A percentile compares a stretch with the other conserved stretches of the same genome.
Conservation (phyloP, 495 filamentous ascomycete species). For the Pseudomonodictys pantanalensis region DNA sequence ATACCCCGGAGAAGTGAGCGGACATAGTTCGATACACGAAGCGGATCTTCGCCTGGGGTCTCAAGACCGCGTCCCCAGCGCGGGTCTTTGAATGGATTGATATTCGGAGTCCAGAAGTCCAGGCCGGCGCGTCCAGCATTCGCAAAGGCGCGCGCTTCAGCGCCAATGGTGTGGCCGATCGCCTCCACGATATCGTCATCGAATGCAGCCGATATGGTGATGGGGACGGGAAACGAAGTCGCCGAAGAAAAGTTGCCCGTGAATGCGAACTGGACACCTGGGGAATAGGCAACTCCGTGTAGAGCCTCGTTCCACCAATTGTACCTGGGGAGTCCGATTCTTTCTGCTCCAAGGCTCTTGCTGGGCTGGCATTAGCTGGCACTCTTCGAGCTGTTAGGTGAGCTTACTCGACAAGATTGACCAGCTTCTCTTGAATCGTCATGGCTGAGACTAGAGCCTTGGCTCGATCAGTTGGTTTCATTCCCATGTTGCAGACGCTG, state of each 20-base stretch:
- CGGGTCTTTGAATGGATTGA: conserved; percentile 42
- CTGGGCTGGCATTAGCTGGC: conserved; percentile 18
- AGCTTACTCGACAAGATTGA: conserved; percentile 22
- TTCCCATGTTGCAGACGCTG: not conserved
- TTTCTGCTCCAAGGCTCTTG: conserved; percentile 35
- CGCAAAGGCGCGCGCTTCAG: conserved; percentile 31
- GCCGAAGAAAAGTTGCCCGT: conserved; percentile 48
- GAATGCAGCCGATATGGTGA: conserved; percentile 47
- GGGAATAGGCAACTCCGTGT: conserved; percentile 40
- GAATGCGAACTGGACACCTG: conserved; percentile 27
- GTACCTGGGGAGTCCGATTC: conserved; percentile 47
- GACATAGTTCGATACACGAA: not conserved
- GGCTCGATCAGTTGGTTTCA: conserved; percentile 11
- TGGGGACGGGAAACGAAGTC: conserved; percentile 50
- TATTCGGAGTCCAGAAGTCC: conserved; percentile 37
- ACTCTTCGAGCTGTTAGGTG: not conserved
- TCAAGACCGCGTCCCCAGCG: conserved; percentile 42
- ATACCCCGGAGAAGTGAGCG: not conserved
- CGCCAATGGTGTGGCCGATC: conserved; percentile 39
- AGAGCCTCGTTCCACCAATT: conserved; percentile 55
- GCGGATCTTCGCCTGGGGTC: conserved; percentile 34
- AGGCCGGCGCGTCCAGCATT: conserved; percentile 30
- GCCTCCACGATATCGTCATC: conserved; percentile 47
- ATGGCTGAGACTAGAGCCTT: conserved; percentile 10
- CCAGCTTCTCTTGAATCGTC: conserved; percentile 14